Base-by-base conservation (phyloP, 1,284 basidiomycete species). In the Malassezia brasiliensis region DNA sequence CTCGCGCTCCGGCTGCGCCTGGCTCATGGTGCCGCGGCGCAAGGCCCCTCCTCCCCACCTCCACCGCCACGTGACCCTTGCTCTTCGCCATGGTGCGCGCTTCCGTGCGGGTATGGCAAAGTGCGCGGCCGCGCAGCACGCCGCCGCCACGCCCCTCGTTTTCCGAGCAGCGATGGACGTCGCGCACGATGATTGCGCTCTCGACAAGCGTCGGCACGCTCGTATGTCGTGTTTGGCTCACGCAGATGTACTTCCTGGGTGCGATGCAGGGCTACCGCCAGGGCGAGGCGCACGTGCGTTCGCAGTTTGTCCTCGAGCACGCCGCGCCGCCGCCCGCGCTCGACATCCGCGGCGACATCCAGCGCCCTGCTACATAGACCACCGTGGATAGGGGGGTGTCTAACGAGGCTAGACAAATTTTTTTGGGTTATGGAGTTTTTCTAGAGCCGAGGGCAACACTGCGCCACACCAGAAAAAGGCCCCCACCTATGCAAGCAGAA, bases 141-240 rank as follows among this genome's bases (percentile, higher is more conserved):
- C 42, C 25, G 42, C 17, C 42, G 25, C n/a, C 42, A 25, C 25
- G 25, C 15, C 42, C 22, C 15, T 11, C 42, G 30, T 47, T 22
- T 31, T 20, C 17, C 19, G 37, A 52, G 12, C 55, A 57, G 36
- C 30, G 17, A 5, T 57, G 55, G 55, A 48, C 55, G 11, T 38
- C 49, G 15, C 48, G 41, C 17, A 57, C 55, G 4, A 50, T 57
- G 50, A 20, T 57, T 12, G 19, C 41, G 8, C 46, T 57, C 15
- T 57, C 55, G 15, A 57, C 55, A 2, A 30, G 35, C 15, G 55
- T 57, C 14, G 55, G 55, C 25, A 14, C 45, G 9, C 12, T 47
- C 28, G 55, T 57, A 52, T 34, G 50, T 36, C 17, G 28, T 15
- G 19, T 20, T n/a, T n/a, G 35, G 31, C 19, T 30, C 3, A 32